A percentile compares a stretch with the other conserved stretches of the same genome.
These are phyloP conservation scores for Phytophthora cajani DNA, from an alignment of 352 stramenopile genomes.

Conservation along the genomic window DNA sequence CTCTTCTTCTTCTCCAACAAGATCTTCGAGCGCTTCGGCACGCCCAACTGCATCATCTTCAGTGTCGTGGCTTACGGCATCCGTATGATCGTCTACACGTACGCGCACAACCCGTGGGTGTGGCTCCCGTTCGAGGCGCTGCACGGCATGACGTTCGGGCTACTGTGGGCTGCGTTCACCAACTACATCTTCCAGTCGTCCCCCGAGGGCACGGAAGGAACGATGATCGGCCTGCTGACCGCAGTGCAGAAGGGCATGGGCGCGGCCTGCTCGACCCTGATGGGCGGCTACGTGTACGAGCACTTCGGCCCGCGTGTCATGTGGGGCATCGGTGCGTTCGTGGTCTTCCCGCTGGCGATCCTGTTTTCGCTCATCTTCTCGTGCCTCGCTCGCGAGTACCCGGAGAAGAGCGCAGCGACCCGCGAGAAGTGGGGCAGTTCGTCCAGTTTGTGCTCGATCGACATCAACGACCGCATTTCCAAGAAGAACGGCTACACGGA, in stretches of 20 bases:
- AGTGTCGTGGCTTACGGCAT: conserved; percentile 61
- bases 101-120: conserved; percentile 69
- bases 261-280: conserved; percentile 62
- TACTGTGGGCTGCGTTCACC: conserved; percentile 79
- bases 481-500: conserved; percentile 35
- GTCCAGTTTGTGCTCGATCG: conserved; percentile 39
- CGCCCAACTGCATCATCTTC: conserved; percentile 56
- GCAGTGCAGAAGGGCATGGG: conserved; percentile 75
- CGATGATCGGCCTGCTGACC: conserved; percentile 74
- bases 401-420: conserved; percentile 34
- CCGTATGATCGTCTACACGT: conserved; percentile 68
- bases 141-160: conserved; percentile 74
- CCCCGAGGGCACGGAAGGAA: conserved; percentile 65
- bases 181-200: conserved; percentile 81
- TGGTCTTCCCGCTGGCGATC: conserved; percentile 55
- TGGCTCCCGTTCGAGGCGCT: conserved; percentile 69
- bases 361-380: conserved; percentile 55
- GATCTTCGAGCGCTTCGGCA: conserved; percentile 70
- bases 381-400: conserved; percentile 47
- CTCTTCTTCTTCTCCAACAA: conserved; percentile 80
- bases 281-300: conserved; percentile 79
- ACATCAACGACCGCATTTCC: conserved; percentile 38
- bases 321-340: conserved; percentile 64
- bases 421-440: conserved; percentile 39
- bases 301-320: conserved; percentile 60